Evolutionary conservation across 495 filamentous ascomycete species (phyloP), one percentile per base, ranked within the genome.

Genomic region (Aspergillus leporis): DNA sequence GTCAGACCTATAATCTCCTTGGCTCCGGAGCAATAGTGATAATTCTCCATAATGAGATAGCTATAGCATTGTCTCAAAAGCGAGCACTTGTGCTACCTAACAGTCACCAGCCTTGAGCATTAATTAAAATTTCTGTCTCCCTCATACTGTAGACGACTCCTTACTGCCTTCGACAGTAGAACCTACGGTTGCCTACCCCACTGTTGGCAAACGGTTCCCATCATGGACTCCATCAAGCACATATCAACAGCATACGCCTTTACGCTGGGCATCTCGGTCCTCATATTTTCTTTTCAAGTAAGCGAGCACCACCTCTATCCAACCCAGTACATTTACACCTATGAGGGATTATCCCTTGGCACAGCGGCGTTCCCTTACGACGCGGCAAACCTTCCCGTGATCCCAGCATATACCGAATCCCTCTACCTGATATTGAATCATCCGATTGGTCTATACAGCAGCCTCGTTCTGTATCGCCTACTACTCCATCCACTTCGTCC

Each of bases 221-320:
- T 36, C 32, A 36, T 36, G 32, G 32, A 36, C 1, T 3, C 25
- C 3, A 4, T 10, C 4, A 36, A 36, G 13, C 9, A 14, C 4
- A 36, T 10, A 10, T 10, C 46, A 18, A 25, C 46, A 8, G 18
- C 21, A 5, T 28, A 21, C 45, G 18, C 46, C n/a, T 22, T 28
- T 22, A 19, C 19, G 1, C 40, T 55, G 10, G 55, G 45, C 45
- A 19, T 50, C 16, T 5, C 25, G 1, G 18, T 59, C n/a, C 64
- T 73, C 50, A 14, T 71, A 12, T 41, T 62, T 49, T 71, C 65
- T 51, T 75, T 75, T 53, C 59, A 57, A 41, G 54, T 65, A 16
- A 73, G 73, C 18, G 73, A 76, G 59, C 73, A 76, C 46, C 73
- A 76, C 55, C 55, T 71, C 25, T 61, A 74, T 46, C 56, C 66